A percentile compares a stretch with the other conserved stretches of the same genome.
Conservation (phyloP, 1,139 yeast species). For the Yamadazyma jaroonii region DNA sequence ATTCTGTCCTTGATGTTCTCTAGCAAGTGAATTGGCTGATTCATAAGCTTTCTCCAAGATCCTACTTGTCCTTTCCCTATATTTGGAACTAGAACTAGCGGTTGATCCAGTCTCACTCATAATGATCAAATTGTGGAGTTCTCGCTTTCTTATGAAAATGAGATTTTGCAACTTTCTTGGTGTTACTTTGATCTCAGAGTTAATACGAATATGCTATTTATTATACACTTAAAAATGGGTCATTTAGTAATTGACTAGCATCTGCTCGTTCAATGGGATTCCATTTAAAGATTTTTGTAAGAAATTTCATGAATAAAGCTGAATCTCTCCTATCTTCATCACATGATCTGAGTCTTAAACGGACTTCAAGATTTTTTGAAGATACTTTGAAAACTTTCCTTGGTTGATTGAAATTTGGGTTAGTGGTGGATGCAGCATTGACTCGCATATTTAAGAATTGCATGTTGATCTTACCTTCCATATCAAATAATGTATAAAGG, state of each 20-base stretch:
- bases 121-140: slow-evolving; percentile 1
- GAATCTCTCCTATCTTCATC: slow-evolving; percentile 18
- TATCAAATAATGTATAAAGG: slow-evolving; percentile 39
- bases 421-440: slow-evolving; percentile 17
- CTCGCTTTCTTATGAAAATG: slow-evolving; percentile 2
- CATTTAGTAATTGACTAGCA: slow-evolving; percentile 43
- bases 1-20: slow-evolving; percentile 32
- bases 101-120: slow-evolving; percentile 2
- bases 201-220: slow-evolving; percentile 1
- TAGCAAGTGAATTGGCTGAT: slow-evolving; percentile 23
- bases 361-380: slow-evolving; percentile 37
- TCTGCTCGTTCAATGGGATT: slow-evolving; percentile 47
- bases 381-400: slow-evolving; percentile 28
- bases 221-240: slow-evolving; percentile 18
- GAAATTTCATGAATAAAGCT: slow-evolving; percentile 25
- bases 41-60: slow-evolving; percentile 13
- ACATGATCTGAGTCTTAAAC: slow-evolving; percentile 37
- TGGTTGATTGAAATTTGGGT: slow-evolving; percentile 9
- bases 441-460: slow-evolving; percentile 26
- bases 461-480: slow-evolving; percentile 36
- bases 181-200: neutral
- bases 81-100: slow-evolving; percentile 1
- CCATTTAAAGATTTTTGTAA: slow-evolving; percentile 50
- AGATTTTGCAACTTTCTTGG: neutral
- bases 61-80: slow-evolving; percentile 9